These are phyloP conservation scores for Tetraselmis striata DNA, from an alignment of 139 green algal genomes.

Conservation along the genomic window DNA sequence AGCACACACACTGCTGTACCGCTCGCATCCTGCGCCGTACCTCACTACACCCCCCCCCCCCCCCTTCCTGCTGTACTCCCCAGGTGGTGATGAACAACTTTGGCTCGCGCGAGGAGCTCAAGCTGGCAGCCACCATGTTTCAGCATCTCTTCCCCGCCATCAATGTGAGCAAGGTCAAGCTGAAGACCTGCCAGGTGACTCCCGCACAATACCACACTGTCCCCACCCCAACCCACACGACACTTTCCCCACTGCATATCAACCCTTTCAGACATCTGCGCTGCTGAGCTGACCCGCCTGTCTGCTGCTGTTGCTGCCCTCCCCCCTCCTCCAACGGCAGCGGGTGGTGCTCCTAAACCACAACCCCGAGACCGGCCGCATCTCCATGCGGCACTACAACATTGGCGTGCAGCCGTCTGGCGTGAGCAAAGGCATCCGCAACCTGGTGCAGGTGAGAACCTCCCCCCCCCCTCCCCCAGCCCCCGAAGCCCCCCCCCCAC, in stretches of 20 bases:
- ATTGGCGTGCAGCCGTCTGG: constrained; percentile 68
- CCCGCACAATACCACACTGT: background rate
- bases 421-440: constrained; percentile 69
- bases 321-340: constrained; percentile 24
- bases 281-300: background rate
- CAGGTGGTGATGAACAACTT: constrained; percentile 92
- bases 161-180: constrained; percentile 78
- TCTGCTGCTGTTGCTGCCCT: background rate
- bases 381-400: constrained; percentile 84
- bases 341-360: constrained; percentile 77
- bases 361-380: constrained; percentile 39
- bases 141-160: constrained; percentile 96
- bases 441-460: constrained; percentile 45
- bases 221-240: constrained; percentile 9
- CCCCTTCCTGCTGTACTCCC: too few relatives aligned
- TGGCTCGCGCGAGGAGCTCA: constrained; percentile 55
- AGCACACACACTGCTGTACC: too few relatives aligned
- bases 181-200: constrained; percentile 61
- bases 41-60: too few relatives aligned
- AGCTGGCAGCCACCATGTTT: constrained; percentile 68
- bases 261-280: too few relatives aligned
- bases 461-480: background rate
- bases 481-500: too few relatives aligned
- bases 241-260: too few relatives aligned
- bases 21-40: too few relatives aligned